Evolutionary conservation across 2,329 filamentous ascomycete genomes (phyloP).

Genomic region (Nemania diffusa): DNA sequence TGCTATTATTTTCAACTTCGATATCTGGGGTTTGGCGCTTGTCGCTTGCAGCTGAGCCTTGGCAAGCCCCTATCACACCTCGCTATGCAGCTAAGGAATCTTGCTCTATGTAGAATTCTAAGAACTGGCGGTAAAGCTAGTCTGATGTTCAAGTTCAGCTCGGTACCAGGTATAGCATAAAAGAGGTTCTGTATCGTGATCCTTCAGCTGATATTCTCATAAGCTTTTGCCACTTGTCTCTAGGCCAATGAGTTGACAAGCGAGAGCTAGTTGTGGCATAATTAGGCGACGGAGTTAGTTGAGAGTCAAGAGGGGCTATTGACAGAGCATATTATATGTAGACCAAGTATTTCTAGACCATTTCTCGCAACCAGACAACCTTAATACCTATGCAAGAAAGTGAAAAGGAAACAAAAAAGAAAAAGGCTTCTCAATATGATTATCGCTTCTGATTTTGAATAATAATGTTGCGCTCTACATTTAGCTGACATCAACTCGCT

Average conservation of each 20-base stretch:
- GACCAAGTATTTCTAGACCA: too few species aligned
- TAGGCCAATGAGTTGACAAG: not conserved
- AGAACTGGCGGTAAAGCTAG: not conserved
- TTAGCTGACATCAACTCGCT: too few species aligned
- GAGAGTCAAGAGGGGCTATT: not conserved
- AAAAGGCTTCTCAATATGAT: too few species aligned
- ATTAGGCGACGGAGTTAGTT: not conserved
- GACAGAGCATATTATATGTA: too few species aligned
- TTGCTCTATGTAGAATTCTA: not conserved
- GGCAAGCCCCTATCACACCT: constrained; percentile 19
- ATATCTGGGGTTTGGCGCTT: not conserved
- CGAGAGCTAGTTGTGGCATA: not conserved
- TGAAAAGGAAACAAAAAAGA: too few species aligned
- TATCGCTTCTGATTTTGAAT: too few species aligned
- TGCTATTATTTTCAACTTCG: not conserved
- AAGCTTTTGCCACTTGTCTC: not conserved
- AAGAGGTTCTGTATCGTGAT: not conserved
- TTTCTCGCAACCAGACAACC: too few species aligned
- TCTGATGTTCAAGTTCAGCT: not conserved
- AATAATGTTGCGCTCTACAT: too few species aligned
- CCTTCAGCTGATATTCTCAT: not conserved
- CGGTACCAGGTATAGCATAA: not conserved
- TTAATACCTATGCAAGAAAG: too few species aligned
- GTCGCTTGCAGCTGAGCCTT: constrained; percentile 6
- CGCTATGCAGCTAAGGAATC: not conserved